Evolutionary conservation across 345 rosid genomes (phyloP).

Genomic region (Nasturtium officinale): DNA sequence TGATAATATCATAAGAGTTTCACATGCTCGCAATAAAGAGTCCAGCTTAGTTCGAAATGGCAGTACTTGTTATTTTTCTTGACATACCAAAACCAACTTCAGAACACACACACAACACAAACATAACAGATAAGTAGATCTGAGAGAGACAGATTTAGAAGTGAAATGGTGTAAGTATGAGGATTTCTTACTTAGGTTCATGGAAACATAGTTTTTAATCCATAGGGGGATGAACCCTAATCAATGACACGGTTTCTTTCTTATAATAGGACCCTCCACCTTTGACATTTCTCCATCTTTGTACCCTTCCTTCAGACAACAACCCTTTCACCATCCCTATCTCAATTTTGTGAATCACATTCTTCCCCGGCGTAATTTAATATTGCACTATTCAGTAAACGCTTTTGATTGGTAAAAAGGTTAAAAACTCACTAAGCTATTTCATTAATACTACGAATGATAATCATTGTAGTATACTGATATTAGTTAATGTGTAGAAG

Average conservation of each 20-base stretch:
- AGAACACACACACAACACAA: constrained; percentile 41
- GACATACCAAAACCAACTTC: constrained; percentile 33
- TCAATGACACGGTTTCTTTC: constrained; percentile 32
- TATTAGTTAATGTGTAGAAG: neutral
- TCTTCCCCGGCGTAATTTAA: constrained; percentile 26
- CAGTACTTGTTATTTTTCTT: constrained; percentile 26
- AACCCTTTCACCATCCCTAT: constrained; percentile 32
- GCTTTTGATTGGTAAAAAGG: constrained; percentile 11
- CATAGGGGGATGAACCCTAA: constrained; percentile 42
- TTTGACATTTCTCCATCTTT: constrained; percentile 40
- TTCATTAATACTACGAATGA: neutral
- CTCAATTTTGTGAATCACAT: constrained; percentile 38
- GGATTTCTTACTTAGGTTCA: constrained; percentile 36
- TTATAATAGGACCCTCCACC: constrained; percentile 38
- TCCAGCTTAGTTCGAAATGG: constrained; percentile 40
- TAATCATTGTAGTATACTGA: constrained; percentile 6
- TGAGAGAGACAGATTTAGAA: constrained; percentile 42
- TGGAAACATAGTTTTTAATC: constrained; percentile 30
- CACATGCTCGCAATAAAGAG: constrained; percentile 44
- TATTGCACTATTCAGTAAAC: neutral
- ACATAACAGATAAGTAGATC: constrained; percentile 36
- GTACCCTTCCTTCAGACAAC: constrained; percentile 38
- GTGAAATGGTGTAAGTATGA: constrained; percentile 38
- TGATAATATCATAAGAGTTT: constrained; percentile 29
- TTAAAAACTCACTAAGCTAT: neutral